Base-by-base conservation (phyloP, 2,329 filamentous ascomycete species). In the Fusarium irregulare region DNA sequence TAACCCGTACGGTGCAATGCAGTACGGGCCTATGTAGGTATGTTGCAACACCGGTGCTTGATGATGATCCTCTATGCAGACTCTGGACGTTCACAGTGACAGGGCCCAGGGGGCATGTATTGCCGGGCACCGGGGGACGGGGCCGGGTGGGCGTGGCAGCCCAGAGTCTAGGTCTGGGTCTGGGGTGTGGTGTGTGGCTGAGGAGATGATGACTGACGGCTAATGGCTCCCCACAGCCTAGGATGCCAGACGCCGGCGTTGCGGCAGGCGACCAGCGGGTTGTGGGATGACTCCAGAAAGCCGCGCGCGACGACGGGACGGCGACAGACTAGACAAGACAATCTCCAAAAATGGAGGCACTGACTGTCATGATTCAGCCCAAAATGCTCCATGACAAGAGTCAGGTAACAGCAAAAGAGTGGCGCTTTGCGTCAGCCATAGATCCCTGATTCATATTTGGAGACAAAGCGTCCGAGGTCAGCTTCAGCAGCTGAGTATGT, bases 391-490 rank as follows among this genome's bases (percentile, higher is more conserved):
- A 60, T 18, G 45, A 45, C 64, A 63, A 71, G 67, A 74, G 71
- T 71, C 71, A 74, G 61, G 73, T 69, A 72, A 60, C 62, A 42
- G 28, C 42, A 62, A 56, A 61, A 68, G 70, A 60, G 66, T 54
- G 62, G 48, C 58, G 49, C 62, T 56, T 73, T 75, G 66, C 71
- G 63, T 73, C 73, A 75, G 66, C 61, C 59, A 44, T 44, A 75
- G 69, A 75, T 73, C 71, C 72, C 57, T 73, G 71, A 68, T 70
- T 68, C 50, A 73, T 67, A 72, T 68, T 73, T 66, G 66, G 70
- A 54, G 64, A 69, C 71, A 62, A 60, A 67, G 66, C 63, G 68
- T 56, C 46, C 40, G 50, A 60, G 68, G 34, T 37, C 47, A 63
- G 68, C 56, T 30, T 30, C 28, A 57, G 34, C 46, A 61, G 46